A percentile compares a stretch with the other conserved stretches of the same genome.
Conservation (phyloP, 176 grass and related monocot species). For the Bromus sterilis region DNA sequence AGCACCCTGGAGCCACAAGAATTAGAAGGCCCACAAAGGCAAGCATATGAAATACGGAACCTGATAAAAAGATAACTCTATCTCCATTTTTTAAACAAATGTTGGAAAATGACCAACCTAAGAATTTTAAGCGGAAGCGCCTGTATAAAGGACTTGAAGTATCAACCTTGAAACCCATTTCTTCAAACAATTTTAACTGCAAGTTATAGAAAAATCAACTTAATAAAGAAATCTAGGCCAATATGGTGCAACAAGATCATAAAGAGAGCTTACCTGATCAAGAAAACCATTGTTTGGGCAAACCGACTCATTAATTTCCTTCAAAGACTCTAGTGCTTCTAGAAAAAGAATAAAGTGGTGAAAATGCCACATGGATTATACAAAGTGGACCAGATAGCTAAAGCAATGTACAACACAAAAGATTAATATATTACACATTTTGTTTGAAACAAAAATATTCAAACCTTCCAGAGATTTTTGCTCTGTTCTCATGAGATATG, state of each 20-base stretch:
- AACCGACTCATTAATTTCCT: constrained; percentile 40
- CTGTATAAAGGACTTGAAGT: constrained; percentile 76
- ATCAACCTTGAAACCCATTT: constrained; percentile 91
- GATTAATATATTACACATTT: background rate
- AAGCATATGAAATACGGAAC: background rate
- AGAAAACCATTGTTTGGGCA: constrained; percentile 90
- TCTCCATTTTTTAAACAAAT: background rate
- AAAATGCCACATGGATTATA: background rate
- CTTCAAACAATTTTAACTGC: constrained; percentile 89
- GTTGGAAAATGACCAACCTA: constrained; percentile 42
- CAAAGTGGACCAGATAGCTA: background rate
- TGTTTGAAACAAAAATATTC: constrained; percentile 6
- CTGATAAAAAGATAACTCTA: background rate
- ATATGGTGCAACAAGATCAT: constrained; percentile 6
- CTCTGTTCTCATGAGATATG: constrained; percentile 87
- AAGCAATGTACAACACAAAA: background rate
- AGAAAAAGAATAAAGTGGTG: constrained; percentile 6
- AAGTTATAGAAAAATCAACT: constrained; percentile 10
- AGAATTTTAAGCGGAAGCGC: constrained; percentile 74
- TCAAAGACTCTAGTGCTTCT: constrained; percentile 80
- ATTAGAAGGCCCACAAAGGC: too few relatives aligned
- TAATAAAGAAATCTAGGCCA: background rate
- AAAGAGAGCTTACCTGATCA: constrained; percentile 53
- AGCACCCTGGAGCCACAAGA: background rate
- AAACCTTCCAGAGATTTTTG: constrained; percentile 79